Evolutionary conservation across 495 filamentous ascomycete species (phyloP).

Genomic region (Evernia prunastri): DNA sequence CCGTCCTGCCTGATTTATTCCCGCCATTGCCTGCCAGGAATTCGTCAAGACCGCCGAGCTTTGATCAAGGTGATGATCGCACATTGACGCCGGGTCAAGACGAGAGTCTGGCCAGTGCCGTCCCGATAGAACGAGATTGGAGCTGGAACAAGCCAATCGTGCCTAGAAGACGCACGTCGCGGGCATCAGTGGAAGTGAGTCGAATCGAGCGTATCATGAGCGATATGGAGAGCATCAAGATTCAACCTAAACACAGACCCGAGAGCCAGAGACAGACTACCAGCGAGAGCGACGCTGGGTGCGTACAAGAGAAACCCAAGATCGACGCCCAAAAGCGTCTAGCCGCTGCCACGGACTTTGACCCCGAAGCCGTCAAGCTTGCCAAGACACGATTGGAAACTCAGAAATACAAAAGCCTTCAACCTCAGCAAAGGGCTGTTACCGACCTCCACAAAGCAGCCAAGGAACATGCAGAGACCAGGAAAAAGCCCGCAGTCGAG

Average conservation of each 20-base stretch:
- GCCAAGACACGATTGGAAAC: slow-evolving; percentile 16
- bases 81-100: slow-evolving; percentile 13
- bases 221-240: slow-evolving; percentile 14
- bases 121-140: slow-evolving; percentile 9
- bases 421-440: neutral
- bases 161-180: slow-evolving; percentile 7
- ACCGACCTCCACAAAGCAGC: neutral
- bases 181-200: slow-evolving; percentile 13
- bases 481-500: neutral
- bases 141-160: slow-evolving; percentile 11
- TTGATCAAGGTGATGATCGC: slow-evolving; percentile 1
- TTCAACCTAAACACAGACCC: neutral
- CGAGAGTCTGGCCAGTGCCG: neutral
- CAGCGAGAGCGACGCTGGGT: neutral
- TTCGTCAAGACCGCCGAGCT: neutral
- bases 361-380: slow-evolving; percentile 20
- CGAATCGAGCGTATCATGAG: slow-evolving; percentile 24
- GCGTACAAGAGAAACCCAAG: slow-evolving; percentile 3
- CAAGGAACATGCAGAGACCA: neutral
- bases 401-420: slow-evolving; percentile 1
- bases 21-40: neutral
- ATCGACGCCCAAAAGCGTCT: slow-evolving; percentile 9
- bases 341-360: neutral
- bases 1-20: neutral
- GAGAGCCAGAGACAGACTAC: slow-evolving; percentile 4